Evolutionary conservation across 768 basidiomycete genomes (phyloP).

Genomic region (Bullera alba): DNA sequence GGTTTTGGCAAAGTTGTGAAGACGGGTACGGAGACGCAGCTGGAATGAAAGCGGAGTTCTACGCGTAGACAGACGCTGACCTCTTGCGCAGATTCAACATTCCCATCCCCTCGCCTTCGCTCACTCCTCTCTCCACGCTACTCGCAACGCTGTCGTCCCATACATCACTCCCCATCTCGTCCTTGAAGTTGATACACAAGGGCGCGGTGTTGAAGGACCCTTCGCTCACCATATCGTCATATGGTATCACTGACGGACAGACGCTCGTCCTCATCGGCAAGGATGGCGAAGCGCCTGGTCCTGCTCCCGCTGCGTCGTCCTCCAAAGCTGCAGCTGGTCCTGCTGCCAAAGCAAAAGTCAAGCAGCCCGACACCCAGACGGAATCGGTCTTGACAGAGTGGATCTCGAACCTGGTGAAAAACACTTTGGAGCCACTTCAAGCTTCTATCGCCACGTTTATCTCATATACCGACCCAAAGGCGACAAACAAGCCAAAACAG

Average conservation of each 20-base stretch:
- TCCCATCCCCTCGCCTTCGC: conserved; percentile 39
- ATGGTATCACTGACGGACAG: conserved; percentile 63
- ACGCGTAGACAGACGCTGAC: neutral
- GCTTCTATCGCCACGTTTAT: conserved; percentile 26
- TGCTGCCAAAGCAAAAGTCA: conserved; percentile 19
- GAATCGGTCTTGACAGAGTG: conserved; percentile 31
- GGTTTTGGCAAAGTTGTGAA: neutral
- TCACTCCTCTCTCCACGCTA: conserved; percentile 40
- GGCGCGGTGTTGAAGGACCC: conserved; percentile 86
- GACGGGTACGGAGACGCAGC: too few species aligned
- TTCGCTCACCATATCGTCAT: conserved; percentile 63
- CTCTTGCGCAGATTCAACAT: conserved; percentile 40
- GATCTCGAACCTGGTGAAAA: conserved; percentile 17
- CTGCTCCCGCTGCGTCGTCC: conserved; percentile 8
- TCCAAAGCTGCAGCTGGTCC: conserved; percentile 6
- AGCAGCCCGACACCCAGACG: conserved; percentile 26
- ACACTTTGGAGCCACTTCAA: conserved; percentile 17
- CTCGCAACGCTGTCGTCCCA: conserved; percentile 58
- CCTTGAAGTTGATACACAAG: conserved; percentile 80
- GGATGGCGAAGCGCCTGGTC: conserved; percentile 38
- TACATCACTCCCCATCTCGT: conserved; percentile 61
- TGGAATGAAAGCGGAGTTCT: too few species aligned
- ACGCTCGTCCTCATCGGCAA: conserved; percentile 65
- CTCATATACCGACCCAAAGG: conserved; percentile 19
- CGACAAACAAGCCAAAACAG: conserved; percentile 24